phyloP scores from a whole-genome alignment of 73 alveolate species.

The Uronychia binucleata region DNA sequence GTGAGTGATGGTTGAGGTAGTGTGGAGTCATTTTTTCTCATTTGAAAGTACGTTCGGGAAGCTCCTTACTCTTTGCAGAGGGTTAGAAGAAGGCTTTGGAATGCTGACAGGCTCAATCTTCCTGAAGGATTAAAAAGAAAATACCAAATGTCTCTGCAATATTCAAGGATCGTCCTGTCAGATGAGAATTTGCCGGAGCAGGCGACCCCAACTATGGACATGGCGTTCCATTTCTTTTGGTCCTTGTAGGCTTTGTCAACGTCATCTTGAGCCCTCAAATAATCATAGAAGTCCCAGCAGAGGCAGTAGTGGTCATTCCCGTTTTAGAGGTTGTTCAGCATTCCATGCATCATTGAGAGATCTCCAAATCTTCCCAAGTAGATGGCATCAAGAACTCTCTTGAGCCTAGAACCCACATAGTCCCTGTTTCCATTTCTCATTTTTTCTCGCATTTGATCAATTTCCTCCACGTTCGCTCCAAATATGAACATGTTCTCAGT shows the following conservation, averaged over 20 bases:
- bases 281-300: slow-evolving; percentile 73
- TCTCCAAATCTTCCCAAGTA: slow-evolving; percentile 84
- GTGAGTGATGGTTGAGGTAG: background rate
- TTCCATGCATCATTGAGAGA: slow-evolving; percentile 61
- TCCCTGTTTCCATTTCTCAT: slow-evolving; percentile 61
- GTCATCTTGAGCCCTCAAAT: slow-evolving; percentile 62
- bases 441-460: slow-evolving; percentile 67
- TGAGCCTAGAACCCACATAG: slow-evolving; percentile 72
- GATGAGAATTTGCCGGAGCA: slow-evolving; percentile 88
- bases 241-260: slow-evolving; percentile 84
- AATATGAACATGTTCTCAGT: slow-evolving; percentile 83
- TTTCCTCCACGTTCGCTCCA: slow-evolving; percentile 91
- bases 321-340: slow-evolving; percentile 56
- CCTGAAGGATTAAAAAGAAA: background rate
- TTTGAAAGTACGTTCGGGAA: slow-evolving; percentile 46
- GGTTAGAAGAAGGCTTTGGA: slow-evolving; percentile 64
- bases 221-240: slow-evolving; percentile 74
- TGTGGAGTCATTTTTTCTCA: background rate
- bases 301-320: slow-evolving; percentile 77
- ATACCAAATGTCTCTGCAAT: slow-evolving; percentile 82
- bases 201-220: slow-evolving; percentile 86
- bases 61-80: slow-evolving; percentile 57
- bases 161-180: slow-evolving; percentile 90
- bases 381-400: slow-evolving; percentile 83
- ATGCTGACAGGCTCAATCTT: slow-evolving; percentile 50